These are phyloP conservation scores for Aspergillus fructus DNA, from an alignment of 2,329 filamentous ascomycete genomes.

Conservation along the genomic window DNA sequence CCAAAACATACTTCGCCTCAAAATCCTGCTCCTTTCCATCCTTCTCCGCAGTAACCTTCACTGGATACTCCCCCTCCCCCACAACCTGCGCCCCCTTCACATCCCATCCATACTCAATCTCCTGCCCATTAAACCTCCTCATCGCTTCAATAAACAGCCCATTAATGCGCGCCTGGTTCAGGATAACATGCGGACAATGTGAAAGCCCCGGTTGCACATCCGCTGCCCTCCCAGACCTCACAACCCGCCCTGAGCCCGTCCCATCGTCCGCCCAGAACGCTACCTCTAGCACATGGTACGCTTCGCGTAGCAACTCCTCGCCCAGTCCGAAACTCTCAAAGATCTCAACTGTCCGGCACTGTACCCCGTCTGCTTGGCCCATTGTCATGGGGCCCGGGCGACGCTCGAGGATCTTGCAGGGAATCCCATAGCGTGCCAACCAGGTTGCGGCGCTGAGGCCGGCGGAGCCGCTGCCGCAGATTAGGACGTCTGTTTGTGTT, in stretches of 20 bases:
- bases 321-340: slow-evolving; percentile 60
- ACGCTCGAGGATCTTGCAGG: slow-evolving; percentile 59
- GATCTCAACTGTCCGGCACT: slow-evolving; percentile 62
- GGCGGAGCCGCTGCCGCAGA: slow-evolving; percentile 62
- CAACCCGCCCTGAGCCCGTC: slow-evolving; percentile 14
- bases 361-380: slow-evolving; percentile 65
- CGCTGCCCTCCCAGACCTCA: slow-evolving; percentile 50
- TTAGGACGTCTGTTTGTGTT: slow-evolving; percentile 52
- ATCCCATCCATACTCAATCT: slow-evolving; percentile 57
- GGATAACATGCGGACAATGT: slow-evolving; percentile 57
- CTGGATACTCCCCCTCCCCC: slow-evolving; percentile 48
- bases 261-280: slow-evolving; percentile 53
- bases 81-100: slow-evolving; percentile 55
- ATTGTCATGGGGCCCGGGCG: slow-evolving; percentile 54
- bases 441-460: slow-evolving; percentile 62
- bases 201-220: slow-evolving; percentile 57
- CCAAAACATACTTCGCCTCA: slow-evolving; percentile 53
- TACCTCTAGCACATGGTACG: slow-evolving; percentile 59
- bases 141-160: slow-evolving; percentile 55
- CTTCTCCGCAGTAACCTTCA: slow-evolving; percentile 45
- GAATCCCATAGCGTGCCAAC: slow-evolving; percentile 58
- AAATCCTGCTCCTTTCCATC: slow-evolving; percentile 46
- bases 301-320: slow-evolving; percentile 55
- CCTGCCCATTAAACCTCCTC: slow-evolving; percentile 40
- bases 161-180: slow-evolving; percentile 58